These are phyloP conservation scores for Xylariales sp. DNA, from an alignment of 2,329 filamentous ascomycete species.

Conservation along the genomic window DNA sequence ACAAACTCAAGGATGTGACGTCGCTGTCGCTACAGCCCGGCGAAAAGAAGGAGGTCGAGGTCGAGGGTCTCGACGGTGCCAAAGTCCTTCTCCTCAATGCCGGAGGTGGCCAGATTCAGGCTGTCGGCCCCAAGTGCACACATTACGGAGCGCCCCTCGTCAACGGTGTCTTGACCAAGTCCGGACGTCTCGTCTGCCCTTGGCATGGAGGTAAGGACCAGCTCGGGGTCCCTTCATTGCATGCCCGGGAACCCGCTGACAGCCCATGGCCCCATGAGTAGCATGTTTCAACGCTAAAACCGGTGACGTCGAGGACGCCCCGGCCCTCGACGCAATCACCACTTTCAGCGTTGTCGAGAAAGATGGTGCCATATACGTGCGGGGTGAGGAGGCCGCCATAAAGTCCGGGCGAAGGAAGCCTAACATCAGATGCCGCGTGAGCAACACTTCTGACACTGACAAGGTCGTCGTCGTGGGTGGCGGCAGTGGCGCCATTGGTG, in stretches of 20 bases:
- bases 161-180: conserved; percentile 84
- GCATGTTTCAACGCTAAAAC: conserved; percentile 92
- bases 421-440: conserved; percentile 75
- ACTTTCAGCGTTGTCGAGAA: conserved; percentile 85
- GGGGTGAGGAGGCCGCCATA: conserved; percentile 80
- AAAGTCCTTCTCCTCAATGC: conserved; percentile 90
- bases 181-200: conserved; percentile 88
- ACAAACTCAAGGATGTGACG: conserved; percentile 79
- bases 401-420: conserved; percentile 80
- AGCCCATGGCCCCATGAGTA: conserved; percentile 49
- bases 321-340: conserved; percentile 85
- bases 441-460: conserved; percentile 61
- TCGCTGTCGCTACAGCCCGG: conserved; percentile 80
- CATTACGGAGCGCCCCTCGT: conserved; percentile 93
- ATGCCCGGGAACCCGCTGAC: conserved; percentile 24
- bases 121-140: conserved; percentile 84
- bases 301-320: conserved; percentile 95
- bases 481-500: conserved; percentile 84
- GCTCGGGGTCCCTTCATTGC: background rate
- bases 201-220: conserved; percentile 87
- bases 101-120: conserved; percentile 76
- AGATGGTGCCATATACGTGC: conserved; percentile 85
- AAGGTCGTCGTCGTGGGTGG: conserved; percentile 89
- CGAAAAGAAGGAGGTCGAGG: conserved; percentile 88
- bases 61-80: conserved; percentile 86